Evolutionary conservation across 164 flowering plant genomes (phyloP), one percentile per base, ranked within the genome.

Genomic region (Tinospora cordifolia): DNA sequence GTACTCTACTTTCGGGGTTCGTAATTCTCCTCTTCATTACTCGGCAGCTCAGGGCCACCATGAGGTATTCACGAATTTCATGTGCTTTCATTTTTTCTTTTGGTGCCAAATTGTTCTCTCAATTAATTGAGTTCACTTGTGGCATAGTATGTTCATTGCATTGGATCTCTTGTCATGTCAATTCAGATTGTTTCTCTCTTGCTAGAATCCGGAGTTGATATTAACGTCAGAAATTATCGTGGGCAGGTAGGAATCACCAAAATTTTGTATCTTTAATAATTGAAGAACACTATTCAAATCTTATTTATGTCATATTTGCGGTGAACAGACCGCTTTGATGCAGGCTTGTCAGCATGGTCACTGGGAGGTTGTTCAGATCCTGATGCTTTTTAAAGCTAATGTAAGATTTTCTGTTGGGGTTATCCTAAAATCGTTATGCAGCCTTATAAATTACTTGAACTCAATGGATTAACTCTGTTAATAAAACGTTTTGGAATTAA

Each of bases 291-390:
- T 9, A 44, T 44, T 44, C 13, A 44, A 54, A 25, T 54, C 60
- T 54, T 54, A 54, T 54, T 6, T n/a, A 0, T 9, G 25, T 15
- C 34, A 0, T 27, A 19, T 19, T 69, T 59, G 46, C 73, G 59
- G 34, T 75, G 67, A 70, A 80, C 86, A 93, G 97, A 91, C 98
- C 44, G 97, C 98, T 49, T 80, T 93, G 87, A 93, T 93, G 98
- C 98, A 90, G 87, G 98, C 97, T 65, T 93, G 98, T 83, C 97
- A 91, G 75, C 83, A 89, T 81, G 97, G 98, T 75, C 97, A 91
- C 79, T 93, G 97, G 98, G 95, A 93, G 81, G 98, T 93, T 77
- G 98, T 91, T 80, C 93, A 78, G 82, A 91, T 78, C 65, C 83
- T 93, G 39, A 72, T 93, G 72, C 87, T 93, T 69, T 89, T 76